Percentiles rank a stretch among this genome's conserved stretches.
Evolutionary conservation across 2,329 filamentous ascomycete species (phyloP).

Genomic region (Neopestalotiopsis clavispora): DNA sequence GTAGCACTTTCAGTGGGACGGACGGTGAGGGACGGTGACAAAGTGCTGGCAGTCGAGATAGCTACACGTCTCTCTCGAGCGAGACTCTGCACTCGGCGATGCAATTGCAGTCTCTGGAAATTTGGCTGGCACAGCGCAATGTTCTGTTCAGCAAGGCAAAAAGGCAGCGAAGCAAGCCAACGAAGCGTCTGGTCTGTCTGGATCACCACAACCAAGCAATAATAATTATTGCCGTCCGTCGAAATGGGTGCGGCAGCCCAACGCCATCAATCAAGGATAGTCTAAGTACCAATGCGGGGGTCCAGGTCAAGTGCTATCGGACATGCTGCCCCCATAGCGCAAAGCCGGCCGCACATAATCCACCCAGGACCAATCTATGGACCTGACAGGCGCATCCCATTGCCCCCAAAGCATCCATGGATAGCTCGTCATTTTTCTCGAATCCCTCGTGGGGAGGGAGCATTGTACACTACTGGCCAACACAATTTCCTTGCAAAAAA

Average conservation of each 20-base stretch:
- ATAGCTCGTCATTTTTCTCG: background rate
- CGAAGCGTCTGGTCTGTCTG: background rate
- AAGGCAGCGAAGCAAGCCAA: background rate
- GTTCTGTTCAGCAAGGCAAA: background rate
- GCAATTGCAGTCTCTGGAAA: background rate
- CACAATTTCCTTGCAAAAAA: background rate
- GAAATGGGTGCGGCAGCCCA: constrained; percentile 10
- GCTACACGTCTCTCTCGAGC: background rate
- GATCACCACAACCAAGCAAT: background rate
- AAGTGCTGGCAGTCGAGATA: background rate
- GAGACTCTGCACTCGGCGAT: background rate
- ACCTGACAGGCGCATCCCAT: background rate
- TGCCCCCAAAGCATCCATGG: background rate
- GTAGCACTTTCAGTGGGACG: background rate
- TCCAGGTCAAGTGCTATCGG: background rate
- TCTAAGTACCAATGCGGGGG: constrained; percentile 1
- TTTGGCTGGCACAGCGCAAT: background rate
- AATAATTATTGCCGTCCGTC: constrained; percentile 11
- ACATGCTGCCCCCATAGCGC: background rate
- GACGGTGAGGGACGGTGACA: background rate
- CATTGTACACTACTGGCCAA: background rate
- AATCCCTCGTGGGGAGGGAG: background rate
- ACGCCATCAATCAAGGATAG: constrained; percentile 1
- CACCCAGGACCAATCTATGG: background rate
- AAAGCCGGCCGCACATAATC: background rate